A percentile compares a stretch with the other conserved stretches of the same genome.
Evolutionary conservation across 805 yeast genomes (phyloP).

Genomic region (Metschnikowia cerradonensis): DNA sequence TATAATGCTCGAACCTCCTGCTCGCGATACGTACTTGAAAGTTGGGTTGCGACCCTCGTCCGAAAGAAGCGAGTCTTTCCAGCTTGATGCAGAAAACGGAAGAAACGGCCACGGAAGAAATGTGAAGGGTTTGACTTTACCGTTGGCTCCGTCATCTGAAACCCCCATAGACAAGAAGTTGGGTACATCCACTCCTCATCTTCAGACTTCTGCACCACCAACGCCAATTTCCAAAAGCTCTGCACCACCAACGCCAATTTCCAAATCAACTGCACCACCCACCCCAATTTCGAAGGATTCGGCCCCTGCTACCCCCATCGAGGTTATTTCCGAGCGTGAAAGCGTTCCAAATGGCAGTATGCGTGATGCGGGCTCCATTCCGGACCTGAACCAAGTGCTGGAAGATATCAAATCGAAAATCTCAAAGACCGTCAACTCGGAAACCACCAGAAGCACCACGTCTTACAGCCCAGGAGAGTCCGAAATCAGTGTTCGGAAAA

Average conservation of each 20-base stretch:
- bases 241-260: not conserved
- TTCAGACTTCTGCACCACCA: not conserved
- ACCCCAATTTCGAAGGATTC: not conserved
- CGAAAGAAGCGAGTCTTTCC: not conserved
- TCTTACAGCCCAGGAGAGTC: not conserved
- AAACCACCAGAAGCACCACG: not conserved
- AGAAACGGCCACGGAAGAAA: not conserved
- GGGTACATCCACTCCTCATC: not conserved
- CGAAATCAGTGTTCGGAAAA: no score
- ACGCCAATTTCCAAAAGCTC: conserved; percentile 3
- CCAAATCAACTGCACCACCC: not conserved
- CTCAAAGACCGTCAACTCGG: not conserved
- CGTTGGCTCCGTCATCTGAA: not conserved
- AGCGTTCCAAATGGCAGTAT: not conserved
- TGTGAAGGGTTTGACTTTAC: not conserved
- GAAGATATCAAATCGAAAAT: not conserved
- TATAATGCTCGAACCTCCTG: conserved; percentile 1
- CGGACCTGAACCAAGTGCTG: not conserved
- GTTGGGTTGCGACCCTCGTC: not conserved
- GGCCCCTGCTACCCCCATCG: not conserved
- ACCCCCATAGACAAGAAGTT: not conserved
- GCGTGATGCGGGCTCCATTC: not conserved
- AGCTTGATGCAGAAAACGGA: not conserved
- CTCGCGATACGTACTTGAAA: not conserved
- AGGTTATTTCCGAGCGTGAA: not conserved